Evolutionary conservation across 805 yeast genomes (phyloP).

Genomic region (Metschnikowia reukaufii): DNA sequence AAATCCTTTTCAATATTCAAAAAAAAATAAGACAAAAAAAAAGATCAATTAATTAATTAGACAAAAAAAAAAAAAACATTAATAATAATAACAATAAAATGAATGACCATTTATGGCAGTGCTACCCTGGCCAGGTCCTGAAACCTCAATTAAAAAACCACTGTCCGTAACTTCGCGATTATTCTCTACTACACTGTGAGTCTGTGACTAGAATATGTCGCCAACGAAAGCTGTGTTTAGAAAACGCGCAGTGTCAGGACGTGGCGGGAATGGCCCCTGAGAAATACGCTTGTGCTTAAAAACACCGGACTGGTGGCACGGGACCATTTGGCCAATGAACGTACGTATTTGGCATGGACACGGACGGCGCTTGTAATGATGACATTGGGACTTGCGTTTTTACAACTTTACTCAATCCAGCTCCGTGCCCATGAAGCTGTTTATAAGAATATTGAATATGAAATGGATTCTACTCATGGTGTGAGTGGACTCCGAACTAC

Average conservation of each 20-base stretch:
- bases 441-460: neutral
- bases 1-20: neutral
- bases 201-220: too few relatives aligned
- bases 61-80: too few relatives aligned
- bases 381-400: conserved; percentile 59
- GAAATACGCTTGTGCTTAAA: conserved; percentile 18
- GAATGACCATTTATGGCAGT: too few relatives aligned
- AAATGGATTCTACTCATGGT: neutral
- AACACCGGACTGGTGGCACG: conserved; percentile 39
- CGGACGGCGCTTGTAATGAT: conserved; percentile 59
- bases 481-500: neutral
- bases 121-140: too few relatives aligned
- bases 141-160: too few relatives aligned
- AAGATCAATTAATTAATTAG: too few relatives aligned
- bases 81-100: too few relatives aligned
- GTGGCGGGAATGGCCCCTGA: neutral
- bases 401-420: conserved; percentile 53
- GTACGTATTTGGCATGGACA: conserved; percentile 66
- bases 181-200: too few relatives aligned
- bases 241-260: too few relatives aligned
- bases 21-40: too few relatives aligned
- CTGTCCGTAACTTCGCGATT: too few relatives aligned
- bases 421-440: conserved; percentile 16
- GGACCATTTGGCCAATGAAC: conserved; percentile 57
- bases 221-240: too few relatives aligned